Evolutionary conservation across 352 stramenopile species (phyloP), one percentile per base, ranked within the genome.

Genomic region (Globisporangium rhizosaccharum): DNA sequence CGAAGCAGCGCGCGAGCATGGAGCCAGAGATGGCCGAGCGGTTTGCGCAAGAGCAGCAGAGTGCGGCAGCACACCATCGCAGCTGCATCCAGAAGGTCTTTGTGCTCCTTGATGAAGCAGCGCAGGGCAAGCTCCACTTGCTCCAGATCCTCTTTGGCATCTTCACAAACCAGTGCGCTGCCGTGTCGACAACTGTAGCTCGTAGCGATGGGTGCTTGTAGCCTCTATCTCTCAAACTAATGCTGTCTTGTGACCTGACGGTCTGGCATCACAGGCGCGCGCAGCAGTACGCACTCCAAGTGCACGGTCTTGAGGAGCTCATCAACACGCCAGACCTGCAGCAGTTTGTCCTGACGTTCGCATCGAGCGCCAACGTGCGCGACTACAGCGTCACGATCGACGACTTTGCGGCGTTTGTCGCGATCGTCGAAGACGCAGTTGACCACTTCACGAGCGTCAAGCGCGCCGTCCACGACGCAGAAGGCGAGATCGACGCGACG

Each of bases 21-120:
- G 78, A 90, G 57, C 81, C 81, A 5, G 78, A 85, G 53, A 61
- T 87, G 14, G 59, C 72, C 1, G 76, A 90, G 58, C 74, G 82
- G 12, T 70, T 72, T 26, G 65, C 64, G 18, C 52, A 53, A 0
- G 66, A 85, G 20, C 58, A 77, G 25, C 56, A 25, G 26, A 18
- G 52, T 0, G 51, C 28, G 1, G 37, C 58, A 20, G 55, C 66
- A 23, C 54, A 68, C 9, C 73, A 64, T 4, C 33, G 70, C 17
- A 71, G 67, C n/a, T 82, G 75, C 25, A 68, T 84, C 15, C 64
- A 73, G 15, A 81, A 82, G 18, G 69, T 84, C 11, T 90, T 89
- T 58, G 62, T 69, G 2, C 45, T 79, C 11, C 61, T 74, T 0
- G 76, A 89, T 52, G 65, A 70, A 28, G 59, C 47, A 12, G 75